Conservation (phyloP, 2,329 filamentous ascomycete genomes). For the Xylariales sp. region DNA sequence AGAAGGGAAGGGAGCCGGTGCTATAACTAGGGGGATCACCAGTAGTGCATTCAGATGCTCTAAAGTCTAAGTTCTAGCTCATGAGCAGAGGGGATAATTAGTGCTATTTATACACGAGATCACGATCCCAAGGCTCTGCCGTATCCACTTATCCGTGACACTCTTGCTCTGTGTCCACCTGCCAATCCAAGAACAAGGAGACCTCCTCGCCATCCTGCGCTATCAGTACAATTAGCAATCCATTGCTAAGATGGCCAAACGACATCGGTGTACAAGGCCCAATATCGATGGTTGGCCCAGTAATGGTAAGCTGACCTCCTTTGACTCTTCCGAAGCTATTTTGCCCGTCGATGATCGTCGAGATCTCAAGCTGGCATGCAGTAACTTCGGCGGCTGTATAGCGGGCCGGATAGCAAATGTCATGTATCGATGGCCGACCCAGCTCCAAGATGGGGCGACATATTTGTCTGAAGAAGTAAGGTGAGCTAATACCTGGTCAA, state of each 20-base stretch:
- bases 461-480: conserved; percentile 4
- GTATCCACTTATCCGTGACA: no score
- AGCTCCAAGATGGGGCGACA: conserved; percentile 15
- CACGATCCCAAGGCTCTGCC: neutral
- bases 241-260: neutral
- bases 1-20: no score
- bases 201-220: neutral
- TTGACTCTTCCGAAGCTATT: conserved; percentile 16
- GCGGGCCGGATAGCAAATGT: conserved; percentile 3
- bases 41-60: no score
- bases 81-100: no score
- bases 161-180: neutral
- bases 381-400: neutral
- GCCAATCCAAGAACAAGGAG: conserved; percentile 14
- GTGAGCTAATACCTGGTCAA: neutral
- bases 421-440: conserved; percentile 13
- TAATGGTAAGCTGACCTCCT: conserved; percentile 6
- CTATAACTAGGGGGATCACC: no score
- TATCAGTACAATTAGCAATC: neutral
- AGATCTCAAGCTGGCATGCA: conserved; percentile 11
- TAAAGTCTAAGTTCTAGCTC: no score
- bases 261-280: conserved; percentile 12
- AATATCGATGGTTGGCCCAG: conserved; percentile 6
- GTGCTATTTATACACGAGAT: no score
- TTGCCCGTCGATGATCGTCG: conserved; percentile 8